These are phyloP conservation scores for Neonectria coccinea DNA, from an alignment of 2,329 filamentous ascomycete genomes.

Conservation along the genomic window DNA sequence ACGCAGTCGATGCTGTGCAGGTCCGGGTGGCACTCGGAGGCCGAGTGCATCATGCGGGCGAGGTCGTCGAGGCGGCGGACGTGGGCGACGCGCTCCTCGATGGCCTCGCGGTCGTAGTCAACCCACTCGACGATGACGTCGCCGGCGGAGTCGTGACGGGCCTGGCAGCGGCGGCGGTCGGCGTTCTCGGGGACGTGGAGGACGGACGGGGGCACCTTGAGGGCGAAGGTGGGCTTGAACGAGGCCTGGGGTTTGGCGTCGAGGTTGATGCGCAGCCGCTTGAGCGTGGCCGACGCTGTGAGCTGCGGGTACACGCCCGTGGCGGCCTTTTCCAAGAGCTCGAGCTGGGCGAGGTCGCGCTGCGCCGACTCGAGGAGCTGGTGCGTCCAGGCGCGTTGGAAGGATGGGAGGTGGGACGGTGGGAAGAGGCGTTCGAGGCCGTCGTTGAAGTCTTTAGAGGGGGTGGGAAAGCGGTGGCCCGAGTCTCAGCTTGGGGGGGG, in stretches of 20 bases:
- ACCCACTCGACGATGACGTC: constrained; percentile 60
- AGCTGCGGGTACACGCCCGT: constrained; percentile 57
- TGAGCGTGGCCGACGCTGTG: constrained; percentile 57
- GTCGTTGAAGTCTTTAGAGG: constrained; percentile 58
- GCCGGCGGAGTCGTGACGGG: constrained; percentile 49
- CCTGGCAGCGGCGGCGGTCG: constrained; percentile 46
- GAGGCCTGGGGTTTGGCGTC: constrained; percentile 54
- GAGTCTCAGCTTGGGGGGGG: constrained; percentile 15
- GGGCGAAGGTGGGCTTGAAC: constrained; percentile 57
- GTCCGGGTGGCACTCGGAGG: constrained; percentile 58
- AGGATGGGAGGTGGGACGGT: constrained; percentile 54
- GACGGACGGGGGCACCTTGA: constrained; percentile 52
- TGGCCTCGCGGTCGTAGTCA: constrained; percentile 56
- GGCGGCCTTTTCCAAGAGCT: constrained; percentile 56
- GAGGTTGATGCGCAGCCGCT: constrained; percentile 60
- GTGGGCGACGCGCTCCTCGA: constrained; percentile 57
- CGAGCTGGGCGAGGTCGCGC: constrained; percentile 56
- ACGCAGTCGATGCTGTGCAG: constrained; percentile 61
- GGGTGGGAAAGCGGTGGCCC: not conserved
- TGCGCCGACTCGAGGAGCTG: constrained; percentile 59
- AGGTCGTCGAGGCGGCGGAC: constrained; percentile 60
- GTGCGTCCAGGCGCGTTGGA: constrained; percentile 60
- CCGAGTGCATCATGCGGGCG: constrained; percentile 60
- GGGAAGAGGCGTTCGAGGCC: constrained; percentile 61
- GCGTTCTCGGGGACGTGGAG: constrained; percentile 42